Percentiles rank a stretch among this genome's conserved stretches.
Evolutionary conservation across 805 yeast genomes (phyloP).

Genomic region (Pichia membranifaciens): DNA sequence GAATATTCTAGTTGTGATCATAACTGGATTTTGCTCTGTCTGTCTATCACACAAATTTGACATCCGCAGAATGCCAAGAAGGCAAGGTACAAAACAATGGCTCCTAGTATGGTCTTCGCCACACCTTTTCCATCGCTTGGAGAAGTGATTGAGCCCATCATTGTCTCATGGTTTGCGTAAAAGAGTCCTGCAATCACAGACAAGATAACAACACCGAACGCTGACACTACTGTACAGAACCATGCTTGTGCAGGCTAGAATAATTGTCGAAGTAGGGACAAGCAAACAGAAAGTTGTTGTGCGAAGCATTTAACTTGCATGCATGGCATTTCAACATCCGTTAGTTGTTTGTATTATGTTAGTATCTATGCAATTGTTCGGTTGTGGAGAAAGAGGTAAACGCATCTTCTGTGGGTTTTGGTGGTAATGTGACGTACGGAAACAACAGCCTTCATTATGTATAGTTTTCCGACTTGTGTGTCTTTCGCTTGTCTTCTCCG

Average conservation of each 20-base stretch:
- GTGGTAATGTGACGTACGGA: conserved; percentile 29
- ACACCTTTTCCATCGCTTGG: conserved; percentile 91
- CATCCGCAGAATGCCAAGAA: conserved; percentile 89
- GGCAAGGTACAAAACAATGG: conserved; percentile 73
- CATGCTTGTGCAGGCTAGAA: conserved; percentile 76
- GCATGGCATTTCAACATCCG: background rate
- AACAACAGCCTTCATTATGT: conserved; percentile 29
- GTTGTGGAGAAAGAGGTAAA: too few species aligned
- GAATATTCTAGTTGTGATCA: conserved; percentile 15
- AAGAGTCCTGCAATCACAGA: conserved; percentile 81
- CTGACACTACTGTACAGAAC: conserved; percentile 90
- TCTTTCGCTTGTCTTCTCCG: too few species aligned
- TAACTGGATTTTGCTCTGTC: conserved; percentile 60
- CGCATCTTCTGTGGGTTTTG: too few species aligned
- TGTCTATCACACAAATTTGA: conserved; percentile 61
- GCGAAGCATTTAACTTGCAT: background rate
- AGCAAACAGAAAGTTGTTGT: too few species aligned
- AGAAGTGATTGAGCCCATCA: conserved; percentile 87
- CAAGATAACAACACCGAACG: conserved; percentile 84
- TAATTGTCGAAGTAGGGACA: background rate
- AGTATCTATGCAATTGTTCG: too few species aligned
- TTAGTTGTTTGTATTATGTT: conserved; percentile 1
- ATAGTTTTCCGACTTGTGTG: background rate
- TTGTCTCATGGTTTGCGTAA: conserved; percentile 74
- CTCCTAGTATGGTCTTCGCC: conserved; percentile 84